Evolutionary conservation across 2,329 filamentous ascomycete species (phyloP), one percentile per base, ranked within the genome.

Genomic region (Paraphoma sp.): DNA sequence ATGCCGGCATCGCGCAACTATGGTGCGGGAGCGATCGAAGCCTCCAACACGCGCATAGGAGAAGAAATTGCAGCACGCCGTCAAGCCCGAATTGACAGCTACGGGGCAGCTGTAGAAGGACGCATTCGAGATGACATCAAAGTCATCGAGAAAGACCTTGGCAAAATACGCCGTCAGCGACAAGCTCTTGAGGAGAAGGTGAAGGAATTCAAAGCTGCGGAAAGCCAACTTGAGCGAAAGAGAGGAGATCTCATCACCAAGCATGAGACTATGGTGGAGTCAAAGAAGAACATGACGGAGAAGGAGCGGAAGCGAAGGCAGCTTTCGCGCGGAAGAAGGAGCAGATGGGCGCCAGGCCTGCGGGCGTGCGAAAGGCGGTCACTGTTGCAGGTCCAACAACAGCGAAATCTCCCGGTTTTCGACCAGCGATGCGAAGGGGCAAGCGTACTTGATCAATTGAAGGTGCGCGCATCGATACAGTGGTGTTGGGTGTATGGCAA

Each of bases 1-100:
- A 23, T 23, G 23, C 23, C 23, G 23, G 23, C 23, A 23, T 23
- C 23, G 23, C 52, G 44, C 30, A 33, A 43, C 28, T 54, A 49
- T 36, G 46, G 52, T 7, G 17, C 52, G 10, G 46, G 45, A 18
- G 52, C 46, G 17, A 36, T 49, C 16, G 52, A 54, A 28, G 46
- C 28, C 4, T 45, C 52, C 17, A 29, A 54, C 33, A 29, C 45
- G 30, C 18, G 36, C 1, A 30, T 54, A 9, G n/a, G 16, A n/a
- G 40, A 49, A n/a, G 52, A 49, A 28, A 12, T 49, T 17, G 5
- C 17, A 10, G 17, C 33, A 6, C 33, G 33, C 14, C 45, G 23
- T 23, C 23, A 23, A 23, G 23, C 23, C 23, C 23, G 23, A 23
- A 23, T 23, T 23, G 23, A 23, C 23, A 23, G 23, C 5, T 23